Base-by-base conservation (phyloP, 1,284 basidiomycete genomes). In the Cronartium ribicola region DNA sequence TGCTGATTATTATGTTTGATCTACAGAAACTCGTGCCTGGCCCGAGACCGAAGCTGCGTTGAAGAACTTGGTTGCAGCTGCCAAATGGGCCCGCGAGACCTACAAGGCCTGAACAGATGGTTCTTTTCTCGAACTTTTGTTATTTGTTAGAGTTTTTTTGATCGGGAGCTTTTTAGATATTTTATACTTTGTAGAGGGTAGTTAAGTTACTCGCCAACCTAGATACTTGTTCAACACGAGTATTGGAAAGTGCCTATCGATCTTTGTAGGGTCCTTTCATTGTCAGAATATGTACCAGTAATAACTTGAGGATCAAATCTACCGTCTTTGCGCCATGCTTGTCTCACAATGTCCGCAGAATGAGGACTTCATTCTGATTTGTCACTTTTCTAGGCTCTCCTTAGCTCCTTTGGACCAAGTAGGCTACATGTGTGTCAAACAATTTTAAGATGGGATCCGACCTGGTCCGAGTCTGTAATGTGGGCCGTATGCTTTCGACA, bases 31-130 rank as follows among this genome's bases (percentile, higher is more conserved):
- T 80, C 92, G 94, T 85, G 91, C 88, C 78, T 96, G 94, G 94
- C 89, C 90, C 83, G 94, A 98, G 86, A 95, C 92, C 75, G 91
- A 96, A 85, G 84, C 84, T 78, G 90, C 91, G 60, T 88, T 95
- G 81, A 82, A 84, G 80, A 97, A 96, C 85, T 87, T 95, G 80
- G 95, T 97, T 81, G 87, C 72, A 44, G 72, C 72, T 63, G 72
- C 72, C 37, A 75, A 67, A 63, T 75, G 72, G 72, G 72, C 72
- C 43, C 57, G 72, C n/a, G 72, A 67, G 36, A 75, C 72, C 39
- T 75, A 75, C 66, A 75, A 75, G 51, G 48, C 66, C 20, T 75
- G 64, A 65, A 67, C n/a, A 4, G 8, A 7, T 55, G 48, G n/a
- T 8, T 29, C 13, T 61, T 11, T 5, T 17, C 8, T 37, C 36